Percentiles rank a stretch among this genome's conserved stretches.
phyloP scores from a whole-genome alignment of 805 yeast genomes.

The Phaffomyces opuntiae region DNA sequence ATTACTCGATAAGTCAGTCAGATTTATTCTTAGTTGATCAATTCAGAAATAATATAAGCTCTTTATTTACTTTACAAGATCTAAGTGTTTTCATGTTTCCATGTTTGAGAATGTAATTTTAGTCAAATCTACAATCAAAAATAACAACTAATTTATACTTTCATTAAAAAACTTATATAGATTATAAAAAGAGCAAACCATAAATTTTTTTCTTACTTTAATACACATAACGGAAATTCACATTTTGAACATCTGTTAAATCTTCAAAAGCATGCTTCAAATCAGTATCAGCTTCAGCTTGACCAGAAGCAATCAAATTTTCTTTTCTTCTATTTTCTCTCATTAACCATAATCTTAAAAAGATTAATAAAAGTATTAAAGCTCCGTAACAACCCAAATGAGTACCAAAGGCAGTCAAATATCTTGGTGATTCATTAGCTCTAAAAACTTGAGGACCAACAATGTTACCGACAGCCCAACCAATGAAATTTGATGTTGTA shows the following conservation, averaged over 20 bases:
- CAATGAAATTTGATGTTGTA: slow-evolving; percentile 42
- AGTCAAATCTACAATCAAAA: too few relatives aligned
- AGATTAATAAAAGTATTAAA: slow-evolving; percentile 1
- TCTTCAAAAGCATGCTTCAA: slow-evolving; percentile 8
- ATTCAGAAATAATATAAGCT: too few relatives aligned
- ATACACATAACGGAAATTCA: slow-evolving; percentile 11
- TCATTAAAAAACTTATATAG: not conserved
- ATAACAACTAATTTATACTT: not conserved
- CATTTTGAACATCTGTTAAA: slow-evolving; percentile 13
- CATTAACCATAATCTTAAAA: slow-evolving; percentile 4
- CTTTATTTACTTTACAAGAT: too few relatives aligned
- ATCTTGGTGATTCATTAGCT: slow-evolving; percentile 39
- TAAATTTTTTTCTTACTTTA: not conserved
- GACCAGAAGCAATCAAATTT: not conserved
- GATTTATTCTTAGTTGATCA: too few relatives aligned
- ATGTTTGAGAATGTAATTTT: too few relatives aligned
- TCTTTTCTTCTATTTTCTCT: slow-evolving; percentile 3
- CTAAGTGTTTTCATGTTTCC: too few relatives aligned
- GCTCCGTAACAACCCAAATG: slow-evolving; percentile 6
- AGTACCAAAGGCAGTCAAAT: slow-evolving; percentile 16
- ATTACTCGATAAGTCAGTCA: too few relatives aligned
- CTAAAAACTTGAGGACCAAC: slow-evolving; percentile 55
- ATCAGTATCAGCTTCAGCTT: slow-evolving; percentile 1
- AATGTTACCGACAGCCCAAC: slow-evolving; percentile 45
- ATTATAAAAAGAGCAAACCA: not conserved